Percentiles rank a stretch among this genome's conserved stretches.
phyloP scores from a whole-genome alignment of 257 asterid species.

The Coffea canephora region DNA sequence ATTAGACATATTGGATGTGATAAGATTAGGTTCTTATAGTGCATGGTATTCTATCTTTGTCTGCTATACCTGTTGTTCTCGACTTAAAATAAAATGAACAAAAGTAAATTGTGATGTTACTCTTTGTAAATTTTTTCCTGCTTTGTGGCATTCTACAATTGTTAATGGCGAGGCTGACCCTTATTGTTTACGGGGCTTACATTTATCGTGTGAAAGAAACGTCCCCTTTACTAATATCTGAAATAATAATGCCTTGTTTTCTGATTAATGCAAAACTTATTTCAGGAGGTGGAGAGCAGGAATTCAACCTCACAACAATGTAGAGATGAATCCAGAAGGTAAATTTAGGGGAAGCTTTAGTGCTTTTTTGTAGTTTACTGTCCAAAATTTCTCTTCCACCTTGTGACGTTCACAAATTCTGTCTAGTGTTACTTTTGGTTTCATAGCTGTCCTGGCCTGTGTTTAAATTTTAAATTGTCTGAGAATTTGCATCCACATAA shows the following conservation, averaged over 20 bases:
- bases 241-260: not conserved
- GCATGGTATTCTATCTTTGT: not conserved
- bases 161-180: not conserved
- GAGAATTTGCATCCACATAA: not conserved
- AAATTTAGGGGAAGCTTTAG: constrained; percentile 19
- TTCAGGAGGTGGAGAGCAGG: constrained; percentile 41
- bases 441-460: not conserved
- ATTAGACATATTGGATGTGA: constrained; percentile 9
- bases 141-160: not conserved
- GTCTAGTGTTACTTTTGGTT: not conserved
- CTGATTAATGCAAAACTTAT: constrained; percentile 16
- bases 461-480: not conserved
- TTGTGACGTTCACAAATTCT: not conserved
- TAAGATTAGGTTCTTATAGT: not conserved
- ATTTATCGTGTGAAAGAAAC: not conserved
- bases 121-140: not conserved
- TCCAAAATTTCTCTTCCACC: not conserved
- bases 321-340: constrained; percentile 67
- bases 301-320: constrained; percentile 33
- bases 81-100: not conserved
- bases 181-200: not conserved
- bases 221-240: not conserved
- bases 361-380: constrained; percentile 2
- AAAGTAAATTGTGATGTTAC: not conserved
- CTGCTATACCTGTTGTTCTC: not conserved